A percentile compares a stretch with the other conserved stretches of the same genome.
These are phyloP conservation scores for Paramarasmius palmivorus DNA, from an alignment of 1,284 basidiomycete species.

Conservation along the genomic window DNA sequence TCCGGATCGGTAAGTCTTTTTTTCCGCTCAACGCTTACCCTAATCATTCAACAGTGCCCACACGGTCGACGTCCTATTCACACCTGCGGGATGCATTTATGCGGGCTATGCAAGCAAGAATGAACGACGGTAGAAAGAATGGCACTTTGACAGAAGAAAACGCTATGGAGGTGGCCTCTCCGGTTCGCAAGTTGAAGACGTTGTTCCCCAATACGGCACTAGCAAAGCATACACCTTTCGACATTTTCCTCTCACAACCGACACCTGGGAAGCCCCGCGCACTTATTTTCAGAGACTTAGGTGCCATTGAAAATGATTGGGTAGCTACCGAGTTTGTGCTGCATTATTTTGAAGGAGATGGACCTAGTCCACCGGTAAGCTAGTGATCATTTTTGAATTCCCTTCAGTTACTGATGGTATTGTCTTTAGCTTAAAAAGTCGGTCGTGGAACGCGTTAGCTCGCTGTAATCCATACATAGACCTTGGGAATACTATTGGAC, in stretches of 20 bases:
- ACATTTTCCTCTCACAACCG: slow-evolving; percentile 66
- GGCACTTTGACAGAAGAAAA: slow-evolving; percentile 58
- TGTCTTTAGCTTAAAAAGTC: slow-evolving; percentile 45
- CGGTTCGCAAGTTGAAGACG: slow-evolving; percentile 71
- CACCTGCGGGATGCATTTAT: slow-evolving; percentile 88
- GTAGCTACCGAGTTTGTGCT: slow-evolving; percentile 70
- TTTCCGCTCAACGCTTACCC: slow-evolving; percentile 2
- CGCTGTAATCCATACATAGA: slow-evolving; percentile 18
- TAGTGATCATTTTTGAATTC: neutral
- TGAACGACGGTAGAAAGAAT: slow-evolving; percentile 53
- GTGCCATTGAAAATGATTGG: slow-evolving; percentile 71
- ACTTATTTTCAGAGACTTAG: slow-evolving; percentile 72
- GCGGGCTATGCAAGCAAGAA: slow-evolving; percentile 69
- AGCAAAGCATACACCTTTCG: slow-evolving; percentile 64
- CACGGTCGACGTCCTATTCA: slow-evolving; percentile 76
- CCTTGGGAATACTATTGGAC: neutral
- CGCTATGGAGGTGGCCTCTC: slow-evolving; percentile 55
- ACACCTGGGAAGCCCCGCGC: slow-evolving; percentile 47
- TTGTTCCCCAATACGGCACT: slow-evolving; percentile 73
- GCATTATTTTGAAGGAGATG: slow-evolving; percentile 71
- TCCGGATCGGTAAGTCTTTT: slow-evolving; percentile 63
- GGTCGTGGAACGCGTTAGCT: slow-evolving; percentile 30
- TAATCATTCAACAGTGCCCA: slow-evolving; percentile 59
- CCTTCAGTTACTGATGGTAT: slow-evolving; percentile 5
- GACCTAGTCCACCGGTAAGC: slow-evolving; percentile 72